Conservation (phyloP, 2,329 filamentous ascomycete species). For the Biscogniauxia mediterranea region DNA sequence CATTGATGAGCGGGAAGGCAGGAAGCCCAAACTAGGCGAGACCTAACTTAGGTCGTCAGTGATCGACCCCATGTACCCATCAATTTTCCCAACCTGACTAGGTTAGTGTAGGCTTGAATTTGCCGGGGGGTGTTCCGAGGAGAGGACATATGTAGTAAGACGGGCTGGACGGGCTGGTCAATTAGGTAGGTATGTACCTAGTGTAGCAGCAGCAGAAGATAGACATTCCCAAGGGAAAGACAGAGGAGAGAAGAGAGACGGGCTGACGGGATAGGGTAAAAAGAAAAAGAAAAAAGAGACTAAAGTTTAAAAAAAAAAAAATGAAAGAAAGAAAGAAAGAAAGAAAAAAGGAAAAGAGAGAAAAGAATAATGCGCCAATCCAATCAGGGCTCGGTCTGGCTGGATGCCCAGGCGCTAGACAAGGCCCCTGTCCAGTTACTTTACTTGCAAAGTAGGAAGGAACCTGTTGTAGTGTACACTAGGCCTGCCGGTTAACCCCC, state of each 20-base stretch:
- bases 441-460: background rate
- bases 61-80: slow-evolving; percentile 13
- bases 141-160: background rate
- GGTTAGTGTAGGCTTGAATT: background rate
- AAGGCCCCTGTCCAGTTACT: slow-evolving; percentile 3
- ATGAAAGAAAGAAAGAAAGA: background rate
- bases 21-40: slow-evolving; percentile 17
- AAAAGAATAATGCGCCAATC: slow-evolving; percentile 16
- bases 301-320: background rate
- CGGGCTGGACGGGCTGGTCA: too few relatives aligned
- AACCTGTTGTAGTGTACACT: background rate
- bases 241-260: background rate
- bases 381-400: slow-evolving; percentile 13
- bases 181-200: background rate
- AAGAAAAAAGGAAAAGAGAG: background rate
- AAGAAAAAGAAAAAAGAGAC: slow-evolving; percentile 4
- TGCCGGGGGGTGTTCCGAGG: background rate
- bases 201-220: background rate
- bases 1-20: slow-evolving; percentile 1
- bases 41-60: slow-evolving; percentile 7
- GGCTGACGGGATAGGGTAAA: slow-evolving; percentile 1
- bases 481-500: background rate
- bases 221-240: background rate
- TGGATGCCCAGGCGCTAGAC: slow-evolving; percentile 4
- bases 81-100: slow-evolving; percentile 6